Evolutionary conservation across 2,329 filamentous ascomycete genomes (phyloP).

Genomic region (Beauveria bassiana): DNA sequence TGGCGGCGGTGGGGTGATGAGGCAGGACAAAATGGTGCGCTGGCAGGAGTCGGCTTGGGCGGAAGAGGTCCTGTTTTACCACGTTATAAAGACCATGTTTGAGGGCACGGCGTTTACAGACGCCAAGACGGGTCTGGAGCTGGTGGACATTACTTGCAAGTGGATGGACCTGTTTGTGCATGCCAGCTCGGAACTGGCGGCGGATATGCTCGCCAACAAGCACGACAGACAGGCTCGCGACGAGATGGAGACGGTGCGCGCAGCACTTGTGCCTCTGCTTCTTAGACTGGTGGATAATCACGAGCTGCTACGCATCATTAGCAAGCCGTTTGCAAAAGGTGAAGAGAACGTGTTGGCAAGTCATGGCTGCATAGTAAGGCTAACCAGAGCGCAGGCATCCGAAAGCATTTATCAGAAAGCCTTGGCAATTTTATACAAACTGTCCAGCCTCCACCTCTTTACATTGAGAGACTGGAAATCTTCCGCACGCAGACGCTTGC

Average conservation of each 20-base stretch:
- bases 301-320: slow-evolving; percentile 45
- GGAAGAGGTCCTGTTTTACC: slow-evolving; percentile 90
- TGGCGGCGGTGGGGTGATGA: slow-evolving; percentile 3
- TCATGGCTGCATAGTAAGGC: background rate
- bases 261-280: slow-evolving; percentile 57
- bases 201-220: slow-evolving; percentile 39
- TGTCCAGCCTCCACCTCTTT: slow-evolving; percentile 47
- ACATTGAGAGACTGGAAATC: slow-evolving; percentile 45
- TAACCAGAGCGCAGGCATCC: slow-evolving; percentile 28
- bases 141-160: slow-evolving; percentile 42
- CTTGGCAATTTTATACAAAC: slow-evolving; percentile 49
- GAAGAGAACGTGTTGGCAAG: slow-evolving; percentile 14
- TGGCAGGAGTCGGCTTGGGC: slow-evolving; percentile 53
- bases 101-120: slow-evolving; percentile 41
- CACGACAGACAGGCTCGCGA: slow-evolving; percentile 39
- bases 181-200: slow-evolving; percentile 39
- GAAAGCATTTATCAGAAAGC: slow-evolving; percentile 42
- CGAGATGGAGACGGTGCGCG: slow-evolving; percentile 53
- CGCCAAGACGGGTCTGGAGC: slow-evolving; percentile 39
- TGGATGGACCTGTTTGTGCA: slow-evolving; percentile 54
- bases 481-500: slow-evolving; percentile 52
- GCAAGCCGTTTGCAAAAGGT: slow-evolving; percentile 47
- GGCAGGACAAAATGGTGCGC: slow-evolving; percentile 21
- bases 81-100: slow-evolving; percentile 80
- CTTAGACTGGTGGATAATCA: slow-evolving; percentile 54